Conservation (phyloP, 352 stramenopile species). For the Elongisporangium anandrum region DNA sequence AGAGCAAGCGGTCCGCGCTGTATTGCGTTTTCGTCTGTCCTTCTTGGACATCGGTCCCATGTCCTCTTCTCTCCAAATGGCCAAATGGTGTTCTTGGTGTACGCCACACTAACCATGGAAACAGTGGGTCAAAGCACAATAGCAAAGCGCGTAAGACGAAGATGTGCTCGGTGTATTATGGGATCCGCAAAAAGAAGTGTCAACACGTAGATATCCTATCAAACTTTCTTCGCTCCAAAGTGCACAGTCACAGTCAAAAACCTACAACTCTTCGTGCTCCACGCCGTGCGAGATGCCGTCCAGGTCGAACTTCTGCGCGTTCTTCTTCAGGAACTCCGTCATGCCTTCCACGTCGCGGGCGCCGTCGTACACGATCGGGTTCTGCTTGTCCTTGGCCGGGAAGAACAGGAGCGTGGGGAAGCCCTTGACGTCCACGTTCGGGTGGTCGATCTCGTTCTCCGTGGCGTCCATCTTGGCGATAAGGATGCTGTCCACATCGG, state of each 20-base stretch:
- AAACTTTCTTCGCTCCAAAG: not conserved
- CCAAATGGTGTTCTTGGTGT: too few species aligned
- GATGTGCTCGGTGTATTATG: not conserved
- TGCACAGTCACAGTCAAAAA: not conserved
- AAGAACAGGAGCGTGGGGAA: slow-evolving; percentile 97
- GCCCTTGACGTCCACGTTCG: slow-evolving; percentile 85
- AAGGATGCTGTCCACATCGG: slow-evolving; percentile 87
- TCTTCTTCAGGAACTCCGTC: slow-evolving; percentile 85
- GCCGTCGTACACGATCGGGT: slow-evolving; percentile 83
- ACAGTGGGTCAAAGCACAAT: too few species aligned
- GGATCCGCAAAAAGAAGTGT: not conserved
- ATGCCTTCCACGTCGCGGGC: slow-evolving; percentile 81
- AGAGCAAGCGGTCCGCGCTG: too few species aligned
- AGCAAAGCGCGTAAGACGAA: not conserved
- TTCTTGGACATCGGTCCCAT: too few species aligned
- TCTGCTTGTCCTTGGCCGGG: slow-evolving; percentile 86
- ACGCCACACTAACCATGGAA: too few species aligned
- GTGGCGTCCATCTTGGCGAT: slow-evolving; percentile 96
- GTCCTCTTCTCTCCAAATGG: too few species aligned
- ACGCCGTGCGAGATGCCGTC: slow-evolving; percentile 55
- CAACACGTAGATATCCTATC: not conserved
- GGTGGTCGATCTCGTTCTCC: slow-evolving; percentile 93
- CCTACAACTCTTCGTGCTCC: slow-evolving; percentile 64
- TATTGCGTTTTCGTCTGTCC: too few species aligned
- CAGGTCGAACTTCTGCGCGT: slow-evolving; percentile 79